These are phyloP conservation scores for Sordariomycetes sp. DNA, from an alignment of 2,329 filamentous ascomycete genomes.

Conservation along the genomic window DNA sequence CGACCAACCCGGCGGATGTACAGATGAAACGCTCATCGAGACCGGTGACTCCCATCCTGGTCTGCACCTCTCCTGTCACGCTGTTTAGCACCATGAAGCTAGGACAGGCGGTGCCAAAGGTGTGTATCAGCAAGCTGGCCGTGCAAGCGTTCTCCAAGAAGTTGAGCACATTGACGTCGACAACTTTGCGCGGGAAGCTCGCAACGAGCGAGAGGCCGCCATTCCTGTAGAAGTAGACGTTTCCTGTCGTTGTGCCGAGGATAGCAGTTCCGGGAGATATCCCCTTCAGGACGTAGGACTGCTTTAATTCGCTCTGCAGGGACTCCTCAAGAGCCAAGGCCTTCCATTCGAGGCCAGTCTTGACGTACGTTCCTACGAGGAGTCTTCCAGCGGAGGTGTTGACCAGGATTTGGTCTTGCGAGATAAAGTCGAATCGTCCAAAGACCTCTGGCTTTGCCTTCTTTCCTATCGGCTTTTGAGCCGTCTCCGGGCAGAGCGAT, in stretches of 20 bases:
- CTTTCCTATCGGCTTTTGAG: constrained; percentile 8
- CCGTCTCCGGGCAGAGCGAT: too few species aligned
- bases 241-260: constrained; percentile 39
- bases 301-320: constrained; percentile 26
- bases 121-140: constrained; percentile 1
- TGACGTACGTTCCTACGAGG: constrained; percentile 31
- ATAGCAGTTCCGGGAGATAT: constrained; percentile 28
- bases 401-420: constrained; percentile 40
- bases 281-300: constrained; percentile 37
- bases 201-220: constrained; percentile 21
- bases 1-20: constrained; percentile 33
- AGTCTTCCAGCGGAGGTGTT: constrained; percentile 53
- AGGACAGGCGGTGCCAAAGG: constrained; percentile 17
- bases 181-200: constrained; percentile 36
- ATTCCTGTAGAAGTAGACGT: constrained; percentile 32
- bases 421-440: constrained; percentile 55
- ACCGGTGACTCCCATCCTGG: constrained; percentile 19
- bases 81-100: constrained; percentile 30
- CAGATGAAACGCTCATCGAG: constrained; percentile 40
- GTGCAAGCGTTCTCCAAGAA: not conserved
- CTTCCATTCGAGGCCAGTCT: constrained; percentile 27
- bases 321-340: constrained; percentile 26
- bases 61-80: constrained; percentile 15
- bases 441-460: constrained; percentile 29
- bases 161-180: constrained; percentile 36